These are phyloP conservation scores for Diaporthe vexans DNA, from an alignment of 2,329 filamentous ascomycete genomes.

Conservation along the genomic window DNA sequence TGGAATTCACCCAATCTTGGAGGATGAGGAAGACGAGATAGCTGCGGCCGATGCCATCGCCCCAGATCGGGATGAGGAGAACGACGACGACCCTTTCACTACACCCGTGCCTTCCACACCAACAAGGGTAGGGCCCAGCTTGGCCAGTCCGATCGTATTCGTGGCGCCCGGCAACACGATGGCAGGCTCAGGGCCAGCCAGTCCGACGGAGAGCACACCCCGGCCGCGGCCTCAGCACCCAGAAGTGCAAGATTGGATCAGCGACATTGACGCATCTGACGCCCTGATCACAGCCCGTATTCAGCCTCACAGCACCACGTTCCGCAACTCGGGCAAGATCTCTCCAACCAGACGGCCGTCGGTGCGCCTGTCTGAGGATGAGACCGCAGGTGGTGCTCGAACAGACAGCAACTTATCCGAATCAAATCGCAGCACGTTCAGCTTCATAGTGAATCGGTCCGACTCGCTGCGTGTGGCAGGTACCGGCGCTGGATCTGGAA, in stretches of 20 bases:
- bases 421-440: conserved; percentile 61
- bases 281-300: conserved; percentile 63
- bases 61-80: conserved; percentile 43
- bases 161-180: conserved; percentile 55
- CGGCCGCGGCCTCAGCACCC: conserved; percentile 55
- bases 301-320: conserved; percentile 49
- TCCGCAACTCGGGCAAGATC: conserved; percentile 49
- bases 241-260: conserved; percentile 71
- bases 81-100: conserved; percentile 62
- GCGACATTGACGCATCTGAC: conserved; percentile 68
- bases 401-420: conserved; percentile 72
- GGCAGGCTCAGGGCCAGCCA: conserved; percentile 49
- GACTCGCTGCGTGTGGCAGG: conserved; percentile 54
- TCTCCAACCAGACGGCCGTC: conserved; percentile 57
- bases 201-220: conserved; percentile 36
- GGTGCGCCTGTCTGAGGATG: conserved; percentile 45
- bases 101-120: conserved; percentile 55
- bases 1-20: conserved; percentile 70
- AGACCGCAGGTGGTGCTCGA: conserved; percentile 47
- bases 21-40: conserved; percentile 68
- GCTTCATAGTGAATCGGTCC: conserved; percentile 51
- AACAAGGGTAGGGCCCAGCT: conserved; percentile 43
- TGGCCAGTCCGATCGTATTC: conserved; percentile 46
- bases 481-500: conserved; percentile 45
- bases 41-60: conserved; percentile 44